These are phyloP conservation scores for Malassezia obtusa DNA, from an alignment of 1,284 basidiomycete species.

Conservation along the genomic window DNA sequence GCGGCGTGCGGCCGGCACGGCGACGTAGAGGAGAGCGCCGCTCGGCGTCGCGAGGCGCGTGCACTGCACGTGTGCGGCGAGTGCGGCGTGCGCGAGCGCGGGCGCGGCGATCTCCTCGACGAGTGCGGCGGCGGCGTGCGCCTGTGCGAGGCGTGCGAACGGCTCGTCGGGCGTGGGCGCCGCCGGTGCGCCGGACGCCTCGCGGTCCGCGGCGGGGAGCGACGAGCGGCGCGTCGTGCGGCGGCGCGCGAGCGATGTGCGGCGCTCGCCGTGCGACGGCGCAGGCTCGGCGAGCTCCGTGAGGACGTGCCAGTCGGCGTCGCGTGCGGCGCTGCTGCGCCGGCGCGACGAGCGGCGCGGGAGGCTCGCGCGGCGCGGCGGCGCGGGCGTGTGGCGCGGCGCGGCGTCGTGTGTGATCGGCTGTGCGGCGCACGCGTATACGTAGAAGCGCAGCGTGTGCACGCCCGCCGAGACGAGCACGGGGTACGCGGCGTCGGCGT, in stretches of 20 bases:
- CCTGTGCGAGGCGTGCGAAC: slow-evolving; percentile 27
- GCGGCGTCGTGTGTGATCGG: slow-evolving; percentile 14
- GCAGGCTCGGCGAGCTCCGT: not conserved
- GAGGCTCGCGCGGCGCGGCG: slow-evolving; percentile 1
- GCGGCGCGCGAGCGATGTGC: not conserved
- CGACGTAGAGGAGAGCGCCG: not conserved
- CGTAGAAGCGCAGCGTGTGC: slow-evolving; percentile 22
- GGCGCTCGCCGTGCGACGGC: not conserved
- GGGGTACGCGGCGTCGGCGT: slow-evolving; percentile 6
- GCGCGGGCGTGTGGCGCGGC: not conserved
- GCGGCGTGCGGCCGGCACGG: not conserved
- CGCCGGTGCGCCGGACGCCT: not conserved
- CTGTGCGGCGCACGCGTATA: slow-evolving; percentile 19
- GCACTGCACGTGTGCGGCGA: not conserved
- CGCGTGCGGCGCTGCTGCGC: slow-evolving; percentile 1
- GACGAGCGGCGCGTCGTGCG: not conserved
- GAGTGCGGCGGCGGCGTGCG: slow-evolving; percentile 27
- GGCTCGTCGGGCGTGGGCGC: slow-evolving; percentile 5
- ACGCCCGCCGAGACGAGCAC: slow-evolving; percentile 23
- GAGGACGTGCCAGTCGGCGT: not conserved
- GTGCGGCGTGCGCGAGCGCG: not conserved
- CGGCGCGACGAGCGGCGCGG: not conserved
- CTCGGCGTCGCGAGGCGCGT: not conserved
- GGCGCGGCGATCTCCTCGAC: slow-evolving; percentile 27
- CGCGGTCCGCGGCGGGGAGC: not conserved